These are phyloP conservation scores for Pelargonium fulgidum DNA, from an alignment of 441 rosid genomes.

Conservation along the genomic window DNA sequence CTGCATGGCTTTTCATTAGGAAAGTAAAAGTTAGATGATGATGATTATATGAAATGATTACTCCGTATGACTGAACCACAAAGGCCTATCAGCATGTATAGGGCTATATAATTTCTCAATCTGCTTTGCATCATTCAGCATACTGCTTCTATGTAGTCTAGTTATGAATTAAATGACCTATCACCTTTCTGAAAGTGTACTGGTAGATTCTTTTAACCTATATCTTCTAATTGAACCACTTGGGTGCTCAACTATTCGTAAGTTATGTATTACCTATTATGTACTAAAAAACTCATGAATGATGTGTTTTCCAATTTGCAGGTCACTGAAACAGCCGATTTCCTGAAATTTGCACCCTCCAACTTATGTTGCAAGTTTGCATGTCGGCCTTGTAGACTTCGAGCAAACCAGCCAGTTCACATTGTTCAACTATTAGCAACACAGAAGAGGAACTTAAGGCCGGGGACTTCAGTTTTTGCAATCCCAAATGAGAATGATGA, in stretches of 20 bases:
- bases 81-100: no score
- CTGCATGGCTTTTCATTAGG: no score
- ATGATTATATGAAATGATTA: no score
- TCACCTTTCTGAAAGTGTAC: no score
- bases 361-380: conserved; percentile 22
- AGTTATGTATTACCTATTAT: background rate
- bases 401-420: conserved; percentile 17
- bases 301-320: conserved; percentile 12
- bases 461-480: conserved; percentile 26
- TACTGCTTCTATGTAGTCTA: no score
- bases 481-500: conserved; percentile 26
- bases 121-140: no score
- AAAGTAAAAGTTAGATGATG: no score
- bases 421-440: conserved; percentile 21
- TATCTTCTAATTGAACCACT: background rate
- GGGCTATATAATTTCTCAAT: no score
- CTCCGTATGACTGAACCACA: no score
- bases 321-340: conserved; percentile 24
- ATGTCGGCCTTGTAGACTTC: conserved; percentile 21
- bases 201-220: background rate
- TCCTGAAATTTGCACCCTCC: conserved; percentile 23
- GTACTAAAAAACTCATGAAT: background rate
- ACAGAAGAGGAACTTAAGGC: conserved; percentile 21
- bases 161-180: no score
- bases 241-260: background rate